phyloP scores from a whole-genome alignment of 2,329 filamentous ascomycete species.

The Colletotrichum graminicola region DNA sequence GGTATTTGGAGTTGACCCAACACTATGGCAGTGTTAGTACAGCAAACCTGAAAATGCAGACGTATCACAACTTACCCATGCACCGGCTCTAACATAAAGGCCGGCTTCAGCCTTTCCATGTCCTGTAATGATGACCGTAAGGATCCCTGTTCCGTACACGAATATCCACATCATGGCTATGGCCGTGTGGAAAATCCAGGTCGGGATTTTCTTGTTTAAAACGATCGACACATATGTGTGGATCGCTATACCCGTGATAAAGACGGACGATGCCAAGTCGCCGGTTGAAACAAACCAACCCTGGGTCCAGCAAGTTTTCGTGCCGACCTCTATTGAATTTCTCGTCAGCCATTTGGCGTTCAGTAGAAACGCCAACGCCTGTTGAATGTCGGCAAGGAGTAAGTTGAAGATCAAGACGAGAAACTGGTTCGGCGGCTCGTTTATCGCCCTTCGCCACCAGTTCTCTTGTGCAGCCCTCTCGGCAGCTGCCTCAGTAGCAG shows the following conservation, averaged over 20 bases:
- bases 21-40: slow-evolving; percentile 57
- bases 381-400: slow-evolving; percentile 75
- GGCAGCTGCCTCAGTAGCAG: slow-evolving; percentile 31
- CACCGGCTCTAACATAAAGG: slow-evolving; percentile 73
- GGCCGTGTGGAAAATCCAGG: slow-evolving; percentile 61
- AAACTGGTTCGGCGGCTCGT: slow-evolving; percentile 71
- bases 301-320: slow-evolving; percentile 70
- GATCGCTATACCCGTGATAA: slow-evolving; percentile 73
- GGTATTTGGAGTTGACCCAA: slow-evolving; percentile 71
- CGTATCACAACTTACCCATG: slow-evolving; percentile 63
- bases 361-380: slow-evolving; percentile 73
- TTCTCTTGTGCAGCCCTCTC: slow-evolving; percentile 13
- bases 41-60: background rate
- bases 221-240: slow-evolving; percentile 76
- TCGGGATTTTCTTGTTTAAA: slow-evolving; percentile 63
- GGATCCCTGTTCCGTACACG: slow-evolving; percentile 67
- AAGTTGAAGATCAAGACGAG: slow-evolving; percentile 78
- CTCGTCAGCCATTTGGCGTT: slow-evolving; percentile 69
- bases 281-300: slow-evolving; percentile 78
- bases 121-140: slow-evolving; percentile 60
- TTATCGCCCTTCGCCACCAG: slow-evolving; percentile 45
- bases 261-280: slow-evolving; percentile 74
- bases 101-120: slow-evolving; percentile 58
- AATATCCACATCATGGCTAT: slow-evolving; percentile 69
- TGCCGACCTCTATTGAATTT: slow-evolving; percentile 66